These are phyloP conservation scores for Solanum hybrid DNA, from an alignment of 305 asterid species.

Conservation along the genomic window DNA sequence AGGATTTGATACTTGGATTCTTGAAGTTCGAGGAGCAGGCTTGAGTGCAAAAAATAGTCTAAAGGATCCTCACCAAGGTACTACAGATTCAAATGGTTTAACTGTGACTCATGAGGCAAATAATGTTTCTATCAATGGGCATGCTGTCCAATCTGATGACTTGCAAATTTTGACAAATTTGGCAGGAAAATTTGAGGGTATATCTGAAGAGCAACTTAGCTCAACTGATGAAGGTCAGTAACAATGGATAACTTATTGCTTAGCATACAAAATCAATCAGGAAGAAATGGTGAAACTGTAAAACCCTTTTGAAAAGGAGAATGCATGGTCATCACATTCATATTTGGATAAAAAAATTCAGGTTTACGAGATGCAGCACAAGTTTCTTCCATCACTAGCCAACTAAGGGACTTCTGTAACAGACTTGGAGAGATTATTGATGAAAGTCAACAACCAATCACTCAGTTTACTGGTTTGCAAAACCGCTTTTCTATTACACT, in stretches of 20 bases:
- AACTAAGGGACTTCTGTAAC: constrained; percentile 59
- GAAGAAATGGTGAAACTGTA: background rate
- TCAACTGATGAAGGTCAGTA: background rate
- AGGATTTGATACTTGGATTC: constrained; percentile 96
- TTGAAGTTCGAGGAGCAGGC: constrained; percentile 96
- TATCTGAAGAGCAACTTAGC: background rate
- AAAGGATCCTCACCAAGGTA: background rate
- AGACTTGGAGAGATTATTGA: constrained; percentile 56
- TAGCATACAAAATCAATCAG: background rate
- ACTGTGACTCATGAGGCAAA: background rate
- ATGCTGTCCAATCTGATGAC: background rate
- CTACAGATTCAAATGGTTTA: background rate
- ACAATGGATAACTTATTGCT: background rate
- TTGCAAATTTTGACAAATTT: background rate
- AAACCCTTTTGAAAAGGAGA: background rate
- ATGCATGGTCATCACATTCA: background rate
- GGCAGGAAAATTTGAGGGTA: background rate
- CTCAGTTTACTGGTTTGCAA: constrained; percentile 67
- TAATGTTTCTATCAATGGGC: background rate
- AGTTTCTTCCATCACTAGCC: constrained; percentile 49
- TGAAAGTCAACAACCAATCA: constrained; percentile 75
- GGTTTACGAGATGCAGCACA: constrained; percentile 55
- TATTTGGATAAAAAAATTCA: constrained; percentile 24
- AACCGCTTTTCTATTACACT: constrained; percentile 50
- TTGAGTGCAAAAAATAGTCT: constrained; percentile 30